A percentile compares a stretch with the other conserved stretches of the same genome.
Evolutionary conservation across 2,329 filamentous ascomycete genomes (phyloP).

Genomic region (Pseudocercospora crystallina): DNA sequence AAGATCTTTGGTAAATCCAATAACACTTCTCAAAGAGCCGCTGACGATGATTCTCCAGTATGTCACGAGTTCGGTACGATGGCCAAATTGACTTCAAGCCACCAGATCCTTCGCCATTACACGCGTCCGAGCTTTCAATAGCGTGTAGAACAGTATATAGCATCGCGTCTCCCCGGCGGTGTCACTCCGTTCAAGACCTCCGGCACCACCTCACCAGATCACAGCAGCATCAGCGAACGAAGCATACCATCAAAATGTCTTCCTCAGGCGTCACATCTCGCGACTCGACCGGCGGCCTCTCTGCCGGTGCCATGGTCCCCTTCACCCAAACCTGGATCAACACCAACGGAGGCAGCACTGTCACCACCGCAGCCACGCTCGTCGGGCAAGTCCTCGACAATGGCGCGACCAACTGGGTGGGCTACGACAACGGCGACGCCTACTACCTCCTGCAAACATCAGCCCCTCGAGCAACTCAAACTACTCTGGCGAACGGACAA

Average conservation of each 20-base stretch:
- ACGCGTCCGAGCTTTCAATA: no score
- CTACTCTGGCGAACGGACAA: slow-evolving; percentile 8
- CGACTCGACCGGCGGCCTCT: background rate
- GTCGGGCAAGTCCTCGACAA: slow-evolving; percentile 52
- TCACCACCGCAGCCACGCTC: slow-evolving; percentile 12
- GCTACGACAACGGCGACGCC: slow-evolving; percentile 34
- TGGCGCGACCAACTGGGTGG: slow-evolving; percentile 43
- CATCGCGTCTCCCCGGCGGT: no score
- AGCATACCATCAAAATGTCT: slow-evolving; percentile 7
- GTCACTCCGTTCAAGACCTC: no score
- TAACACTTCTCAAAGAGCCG: no score
- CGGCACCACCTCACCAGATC: no score
- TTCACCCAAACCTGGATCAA: slow-evolving; percentile 17
- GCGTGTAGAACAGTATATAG: no score
- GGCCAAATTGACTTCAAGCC: no score
- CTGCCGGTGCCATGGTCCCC: slow-evolving; percentile 31
- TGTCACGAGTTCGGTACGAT: no score
- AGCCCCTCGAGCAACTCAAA: slow-evolving; percentile 4
- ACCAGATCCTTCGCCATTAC: no score
- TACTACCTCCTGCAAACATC: slow-evolving; percentile 12
- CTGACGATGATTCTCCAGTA: no score
- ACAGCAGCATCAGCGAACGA: no score
- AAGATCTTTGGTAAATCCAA: no score
- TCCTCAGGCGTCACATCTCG: background rate
- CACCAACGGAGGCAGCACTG: slow-evolving; percentile 1